Evolutionary conservation across 2,329 filamentous ascomycete genomes (phyloP).

Genomic region (Fusarium sp.): DNA sequence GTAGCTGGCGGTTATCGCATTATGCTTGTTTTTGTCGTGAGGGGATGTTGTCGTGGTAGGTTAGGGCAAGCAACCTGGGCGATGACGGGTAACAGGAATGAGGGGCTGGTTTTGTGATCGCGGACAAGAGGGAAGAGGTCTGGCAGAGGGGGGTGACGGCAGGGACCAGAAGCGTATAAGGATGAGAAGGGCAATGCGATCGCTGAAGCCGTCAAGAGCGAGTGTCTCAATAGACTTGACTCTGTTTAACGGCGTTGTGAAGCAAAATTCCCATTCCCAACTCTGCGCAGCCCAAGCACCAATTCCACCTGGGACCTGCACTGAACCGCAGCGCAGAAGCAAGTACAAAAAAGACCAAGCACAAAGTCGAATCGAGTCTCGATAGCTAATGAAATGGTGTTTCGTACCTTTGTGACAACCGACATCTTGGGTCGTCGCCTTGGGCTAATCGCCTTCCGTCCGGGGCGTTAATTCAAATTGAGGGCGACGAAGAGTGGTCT

Average conservation of each 20-base stretch:
- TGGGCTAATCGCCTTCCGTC: slow-evolving; percentile 62
- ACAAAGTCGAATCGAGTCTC: not conserved
- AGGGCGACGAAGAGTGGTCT: slow-evolving; percentile 52
- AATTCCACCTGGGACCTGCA: slow-evolving; percentile 11
- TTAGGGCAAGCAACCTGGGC: slow-evolving; percentile 39
- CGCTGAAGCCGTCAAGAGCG: slow-evolving; percentile 24
- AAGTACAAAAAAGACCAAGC: not conserved
- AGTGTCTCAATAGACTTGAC: slow-evolving; percentile 3
- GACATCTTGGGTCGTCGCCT: slow-evolving; percentile 65
- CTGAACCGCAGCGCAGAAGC: not conserved
- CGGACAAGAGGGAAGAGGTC: not conserved
- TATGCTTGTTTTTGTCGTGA: slow-evolving; percentile 5
- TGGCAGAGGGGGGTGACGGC: not conserved
- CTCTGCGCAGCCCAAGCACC: not conserved
- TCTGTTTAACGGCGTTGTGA: slow-evolving; percentile 13
- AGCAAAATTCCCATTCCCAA: slow-evolving; percentile 16
- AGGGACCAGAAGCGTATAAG: not conserved
- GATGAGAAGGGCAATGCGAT: not conserved
- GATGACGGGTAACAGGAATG: slow-evolving; percentile 35
- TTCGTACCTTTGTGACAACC: slow-evolving; percentile 69
- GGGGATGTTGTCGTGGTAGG: slow-evolving; percentile 16
- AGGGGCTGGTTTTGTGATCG: slow-evolving; percentile 32
- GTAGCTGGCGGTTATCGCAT: not conserved
- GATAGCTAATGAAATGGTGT: not conserved
- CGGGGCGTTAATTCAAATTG: slow-evolving; percentile 48